phyloP scores from a whole-genome alignment of 2,329 filamentous ascomycete genomes.

The Fusarium sterilihyphosum region DNA sequence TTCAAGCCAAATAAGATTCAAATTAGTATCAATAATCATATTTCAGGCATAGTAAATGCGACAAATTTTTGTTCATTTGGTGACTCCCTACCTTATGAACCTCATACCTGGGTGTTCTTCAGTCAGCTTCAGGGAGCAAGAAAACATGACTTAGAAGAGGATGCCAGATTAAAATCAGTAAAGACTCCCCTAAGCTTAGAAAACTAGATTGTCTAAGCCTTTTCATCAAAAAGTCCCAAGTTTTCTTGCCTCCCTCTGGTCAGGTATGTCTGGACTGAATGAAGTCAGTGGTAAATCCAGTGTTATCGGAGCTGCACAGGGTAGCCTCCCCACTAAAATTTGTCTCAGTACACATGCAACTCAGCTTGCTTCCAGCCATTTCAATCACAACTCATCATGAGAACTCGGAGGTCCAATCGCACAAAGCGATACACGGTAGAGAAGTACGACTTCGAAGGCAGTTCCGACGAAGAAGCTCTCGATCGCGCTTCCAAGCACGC shows the following conservation, averaged over 20 bases:
- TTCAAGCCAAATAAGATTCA: fast-evolving
- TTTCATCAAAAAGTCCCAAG: background rate
- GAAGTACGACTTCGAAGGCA: slow-evolving; percentile 50
- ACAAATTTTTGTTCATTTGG: fast-evolving
- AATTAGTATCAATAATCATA: background rate
- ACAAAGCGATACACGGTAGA: slow-evolving; percentile 48
- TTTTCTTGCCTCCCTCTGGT: background rate
- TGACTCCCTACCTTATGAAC: background rate
- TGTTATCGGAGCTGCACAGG: background rate
- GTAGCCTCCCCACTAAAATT: slow-evolving; percentile 28
- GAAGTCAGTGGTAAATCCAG: background rate
- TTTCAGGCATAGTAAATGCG: background rate
- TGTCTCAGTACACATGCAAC: slow-evolving; percentile 7
- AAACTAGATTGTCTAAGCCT: background rate
- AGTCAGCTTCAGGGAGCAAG: background rate
- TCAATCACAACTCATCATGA: slow-evolving; percentile 42
- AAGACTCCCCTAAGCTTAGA: no score
- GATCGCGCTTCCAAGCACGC: slow-evolving; percentile 36
- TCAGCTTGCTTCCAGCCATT: slow-evolving; percentile 1
- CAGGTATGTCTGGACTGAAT: background rate
- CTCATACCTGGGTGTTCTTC: background rate
- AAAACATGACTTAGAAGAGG: background rate
- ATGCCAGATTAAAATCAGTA: background rate
- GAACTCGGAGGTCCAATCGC: slow-evolving; percentile 51
- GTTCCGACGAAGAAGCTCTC: slow-evolving; percentile 45